These are phyloP conservation scores for Linderniella brevidens DNA, from an alignment of 257 asterid species.

Conservation along the genomic window DNA sequence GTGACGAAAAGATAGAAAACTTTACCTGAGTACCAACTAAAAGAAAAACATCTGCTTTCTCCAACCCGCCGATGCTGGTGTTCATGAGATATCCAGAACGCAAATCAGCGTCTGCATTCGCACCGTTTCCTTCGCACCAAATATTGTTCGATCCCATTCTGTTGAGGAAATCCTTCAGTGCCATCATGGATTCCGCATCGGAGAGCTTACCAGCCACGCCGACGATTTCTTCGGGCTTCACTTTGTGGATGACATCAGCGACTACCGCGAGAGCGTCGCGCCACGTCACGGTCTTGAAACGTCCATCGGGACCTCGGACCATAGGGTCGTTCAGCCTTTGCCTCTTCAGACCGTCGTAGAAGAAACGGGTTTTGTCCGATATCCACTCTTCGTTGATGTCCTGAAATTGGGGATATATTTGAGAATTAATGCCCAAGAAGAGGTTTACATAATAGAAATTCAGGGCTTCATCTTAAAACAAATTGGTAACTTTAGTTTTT, in stretches of 20 bases:
- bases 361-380: slow-evolving; percentile 96
- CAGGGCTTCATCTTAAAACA: too few relatives aligned
- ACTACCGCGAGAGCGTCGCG: slow-evolving; percentile 81
- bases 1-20: not conserved
- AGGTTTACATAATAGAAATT: too few relatives aligned
- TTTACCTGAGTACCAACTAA: slow-evolving; percentile 96
- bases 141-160: slow-evolving; percentile 85
- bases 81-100: slow-evolving; percentile 96
- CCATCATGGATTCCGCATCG: slow-evolving; percentile 96
- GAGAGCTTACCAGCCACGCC: slow-evolving; percentile 96
- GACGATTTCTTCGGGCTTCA: slow-evolving; percentile 68
- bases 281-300: slow-evolving; percentile 89
- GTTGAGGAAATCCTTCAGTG: slow-evolving; percentile 81
- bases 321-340: slow-evolving; percentile 96
- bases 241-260: slow-evolving; percentile 71
- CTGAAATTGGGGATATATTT: slow-evolving; percentile 21
- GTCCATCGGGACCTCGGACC: slow-evolving; percentile 95
- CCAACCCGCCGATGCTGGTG: slow-evolving; percentile 81
- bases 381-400: slow-evolving; percentile 99
- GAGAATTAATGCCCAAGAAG: slow-evolving; percentile 4
- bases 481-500: too few relatives aligned
- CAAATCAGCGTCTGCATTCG: slow-evolving; percentile 67
- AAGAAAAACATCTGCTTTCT: slow-evolving; percentile 88
- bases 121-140: slow-evolving; percentile 93
- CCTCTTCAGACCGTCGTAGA: slow-evolving; percentile 94